Conservation (phyloP, 2,329 filamentous ascomycete species). For the Coniochaeta ligniaria region DNA sequence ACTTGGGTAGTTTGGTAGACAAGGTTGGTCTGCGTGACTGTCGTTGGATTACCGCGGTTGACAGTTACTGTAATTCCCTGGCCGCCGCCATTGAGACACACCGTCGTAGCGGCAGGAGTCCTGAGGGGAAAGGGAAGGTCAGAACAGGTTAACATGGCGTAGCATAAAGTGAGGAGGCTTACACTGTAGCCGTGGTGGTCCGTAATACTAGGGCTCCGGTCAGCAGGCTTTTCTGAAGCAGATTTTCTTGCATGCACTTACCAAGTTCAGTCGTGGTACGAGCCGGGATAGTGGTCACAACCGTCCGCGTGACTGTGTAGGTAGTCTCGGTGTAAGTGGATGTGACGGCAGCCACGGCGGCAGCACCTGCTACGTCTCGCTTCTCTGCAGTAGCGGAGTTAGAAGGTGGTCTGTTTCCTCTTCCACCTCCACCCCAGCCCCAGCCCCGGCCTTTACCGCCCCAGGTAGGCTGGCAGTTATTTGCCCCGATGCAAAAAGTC, state of each 20-base stretch:
- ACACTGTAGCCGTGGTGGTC: slow-evolving; percentile 19
- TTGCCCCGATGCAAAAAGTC: slow-evolving; percentile 3
- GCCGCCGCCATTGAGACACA: slow-evolving; percentile 18
- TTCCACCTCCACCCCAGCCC: neutral
- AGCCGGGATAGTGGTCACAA: slow-evolving; percentile 22
- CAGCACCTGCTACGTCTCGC: slow-evolving; percentile 10
- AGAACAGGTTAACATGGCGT: neutral
- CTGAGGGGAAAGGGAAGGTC: slow-evolving; percentile 8
- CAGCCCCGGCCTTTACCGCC: slow-evolving; percentile 1
- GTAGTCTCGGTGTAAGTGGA: slow-evolving; percentile 29
- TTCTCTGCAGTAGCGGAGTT: slow-evolving; percentile 6
- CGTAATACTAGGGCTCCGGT: neutral
- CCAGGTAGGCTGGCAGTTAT: neutral
- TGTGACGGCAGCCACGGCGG: slow-evolving; percentile 22
- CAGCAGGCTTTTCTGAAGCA: neutral
- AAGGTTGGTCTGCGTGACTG: slow-evolving; percentile 25
- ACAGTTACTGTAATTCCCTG: slow-evolving; percentile 22
- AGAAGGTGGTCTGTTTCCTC: neutral
- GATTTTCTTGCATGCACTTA: slow-evolving; percentile 9
- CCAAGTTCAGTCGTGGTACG: slow-evolving; percentile 25
- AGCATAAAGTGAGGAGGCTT: neutral
- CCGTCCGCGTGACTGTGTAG: slow-evolving; percentile 25
- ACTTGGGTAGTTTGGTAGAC: slow-evolving; percentile 25
- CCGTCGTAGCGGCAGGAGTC: slow-evolving; percentile 24
- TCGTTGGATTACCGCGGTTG: slow-evolving; percentile 15